These are phyloP conservation scores for Vachellia collinsii DNA, from an alignment of 306 rosid genomes.

Conservation along the genomic window DNA sequence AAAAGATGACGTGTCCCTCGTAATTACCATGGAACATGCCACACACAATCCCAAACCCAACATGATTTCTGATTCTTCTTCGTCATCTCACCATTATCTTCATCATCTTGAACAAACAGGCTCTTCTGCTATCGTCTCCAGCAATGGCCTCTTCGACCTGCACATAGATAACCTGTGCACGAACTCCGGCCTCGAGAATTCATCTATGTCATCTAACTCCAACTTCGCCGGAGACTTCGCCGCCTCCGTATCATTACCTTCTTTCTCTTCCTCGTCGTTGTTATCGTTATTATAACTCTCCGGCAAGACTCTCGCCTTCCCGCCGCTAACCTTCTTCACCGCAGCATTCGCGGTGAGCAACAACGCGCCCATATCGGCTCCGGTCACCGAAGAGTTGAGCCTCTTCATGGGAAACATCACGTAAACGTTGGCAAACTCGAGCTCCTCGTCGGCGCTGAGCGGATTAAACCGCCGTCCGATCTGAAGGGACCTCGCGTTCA, in stretches of 20 bases:
- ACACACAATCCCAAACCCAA: neutral
- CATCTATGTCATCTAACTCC: slow-evolving; percentile 67
- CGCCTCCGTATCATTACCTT: neutral
- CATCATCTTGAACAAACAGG: slow-evolving; percentile 36
- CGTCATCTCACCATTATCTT: too few relatives aligned
- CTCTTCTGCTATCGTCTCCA: slow-evolving; percentile 83
- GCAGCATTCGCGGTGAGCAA: slow-evolving; percentile 53
- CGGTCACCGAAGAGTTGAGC: slow-evolving; percentile 57
- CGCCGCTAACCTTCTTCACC: slow-evolving; percentile 42
- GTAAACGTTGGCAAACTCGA: slow-evolving; percentile 59
- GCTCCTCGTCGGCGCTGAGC: slow-evolving; percentile 74
- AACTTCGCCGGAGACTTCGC: slow-evolving; percentile 35
- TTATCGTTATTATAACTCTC: neutral
- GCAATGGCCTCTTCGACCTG: slow-evolving; percentile 78
- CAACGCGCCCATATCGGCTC: slow-evolving; percentile 65
- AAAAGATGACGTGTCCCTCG: neutral
- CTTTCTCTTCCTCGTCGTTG: neutral
- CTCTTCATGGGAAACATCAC: slow-evolving; percentile 80
- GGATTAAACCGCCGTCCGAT: slow-evolving; percentile 64
- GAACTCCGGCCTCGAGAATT: slow-evolving; percentile 58
- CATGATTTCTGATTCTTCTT: too few relatives aligned
- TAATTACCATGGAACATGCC: neutral
- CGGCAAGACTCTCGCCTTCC: slow-evolving; percentile 40
- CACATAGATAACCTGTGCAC: slow-evolving; percentile 67
- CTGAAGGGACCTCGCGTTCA: slow-evolving; percentile 50